These are phyloP conservation scores for Apiospora malaysiana DNA, from an alignment of 2,329 filamentous ascomycete species.

Conservation along the genomic window DNA sequence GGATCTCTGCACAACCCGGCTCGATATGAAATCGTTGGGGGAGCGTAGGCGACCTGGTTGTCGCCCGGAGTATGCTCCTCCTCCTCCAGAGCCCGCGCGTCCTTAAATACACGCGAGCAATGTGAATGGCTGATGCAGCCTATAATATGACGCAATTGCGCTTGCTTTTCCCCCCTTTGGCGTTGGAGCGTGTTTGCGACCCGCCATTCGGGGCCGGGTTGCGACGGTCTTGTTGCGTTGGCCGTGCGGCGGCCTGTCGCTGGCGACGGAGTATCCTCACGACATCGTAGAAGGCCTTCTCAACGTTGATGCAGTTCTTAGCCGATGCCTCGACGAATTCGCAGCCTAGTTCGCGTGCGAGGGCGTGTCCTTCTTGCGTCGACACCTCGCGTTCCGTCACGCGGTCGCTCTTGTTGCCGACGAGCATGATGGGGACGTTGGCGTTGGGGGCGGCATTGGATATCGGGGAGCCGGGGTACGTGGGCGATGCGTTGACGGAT, in stretches of 20 bases:
- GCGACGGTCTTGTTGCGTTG: conserved; percentile 37
- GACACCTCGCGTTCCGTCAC: conserved; percentile 96
- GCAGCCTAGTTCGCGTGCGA: conserved; percentile 91
- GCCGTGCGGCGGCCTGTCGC: conserved; percentile 62
- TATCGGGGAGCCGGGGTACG: conserved; percentile 77
- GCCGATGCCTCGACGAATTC: conserved; percentile 97
- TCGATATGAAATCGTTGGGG: conserved; percentile 5
- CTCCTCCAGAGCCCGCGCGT: conserved; percentile 6
- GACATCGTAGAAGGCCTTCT: conserved; percentile 98
- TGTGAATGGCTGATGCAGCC: conserved; percentile 23
- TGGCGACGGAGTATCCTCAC: conserved; percentile 88
- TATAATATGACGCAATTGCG: conserved; percentile 49
- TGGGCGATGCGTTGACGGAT: conserved; percentile 77
- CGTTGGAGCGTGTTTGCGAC: not conserved
- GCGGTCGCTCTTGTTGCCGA: conserved; percentile 97
- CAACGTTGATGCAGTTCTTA: conserved; percentile 98
- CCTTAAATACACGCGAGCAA: not conserved
- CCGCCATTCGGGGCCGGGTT: conserved; percentile 34
- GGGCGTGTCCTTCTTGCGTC: conserved; percentile 90
- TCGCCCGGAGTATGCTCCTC: not conserved
- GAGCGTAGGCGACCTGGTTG: not conserved
- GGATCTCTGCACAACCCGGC: conserved; percentile 13
- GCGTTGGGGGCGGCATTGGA: conserved; percentile 63
- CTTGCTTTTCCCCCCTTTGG: conserved; percentile 7
- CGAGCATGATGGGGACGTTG: conserved; percentile 93